Percentiles rank a stretch among this genome's conserved stretches.
These are phyloP conservation scores for Hansenula sp. DNA, from an alignment of 1,139 yeast genomes.

Conservation along the genomic window DNA sequence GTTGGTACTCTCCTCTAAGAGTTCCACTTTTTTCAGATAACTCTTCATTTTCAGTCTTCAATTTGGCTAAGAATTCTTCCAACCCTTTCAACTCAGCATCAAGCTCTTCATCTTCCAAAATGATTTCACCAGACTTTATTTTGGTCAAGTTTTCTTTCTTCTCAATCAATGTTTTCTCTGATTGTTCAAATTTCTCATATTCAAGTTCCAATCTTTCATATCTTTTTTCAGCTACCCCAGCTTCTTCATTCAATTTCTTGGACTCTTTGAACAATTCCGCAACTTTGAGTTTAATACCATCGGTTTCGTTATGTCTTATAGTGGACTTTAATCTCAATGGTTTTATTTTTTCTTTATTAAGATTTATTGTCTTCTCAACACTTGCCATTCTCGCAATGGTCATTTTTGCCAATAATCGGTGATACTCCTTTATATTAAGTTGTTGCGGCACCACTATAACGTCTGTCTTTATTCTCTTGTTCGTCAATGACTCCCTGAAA, in stretches of 20 bases:
- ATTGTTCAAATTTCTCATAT: constrained; percentile 22
- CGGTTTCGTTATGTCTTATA: constrained; percentile 44
- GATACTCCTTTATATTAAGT: constrained; percentile 30
- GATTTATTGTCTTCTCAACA: constrained; percentile 28
- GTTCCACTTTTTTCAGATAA: constrained; percentile 35
- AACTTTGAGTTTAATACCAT: constrained; percentile 40
- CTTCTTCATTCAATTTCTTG: constrained; percentile 45
- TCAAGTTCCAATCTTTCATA: constrained; percentile 40
- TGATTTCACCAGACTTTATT: constrained; percentile 15
- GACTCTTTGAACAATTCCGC: constrained; percentile 44
- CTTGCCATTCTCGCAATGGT: constrained; percentile 34
- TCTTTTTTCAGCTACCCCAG: constrained; percentile 43
- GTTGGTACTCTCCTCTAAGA: constrained; percentile 47
- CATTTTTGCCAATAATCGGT: constrained; percentile 36
- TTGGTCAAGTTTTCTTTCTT: constrained; percentile 13
- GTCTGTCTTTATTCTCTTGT: constrained; percentile 13
- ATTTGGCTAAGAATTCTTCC: constrained; percentile 26
- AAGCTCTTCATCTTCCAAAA: constrained; percentile 25
- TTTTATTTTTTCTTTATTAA: constrained; percentile 27
- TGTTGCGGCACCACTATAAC: constrained; percentile 20
- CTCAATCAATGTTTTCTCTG: constrained; percentile 13
- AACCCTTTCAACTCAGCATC: constrained; percentile 29
- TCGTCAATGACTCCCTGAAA: not conserved
- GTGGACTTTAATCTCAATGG: constrained; percentile 41
- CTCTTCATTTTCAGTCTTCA: constrained; percentile 27